These are phyloP conservation scores for Ceratonia siliqua DNA, from an alignment of 306 rosid genomes.

Conservation along the genomic window DNA sequence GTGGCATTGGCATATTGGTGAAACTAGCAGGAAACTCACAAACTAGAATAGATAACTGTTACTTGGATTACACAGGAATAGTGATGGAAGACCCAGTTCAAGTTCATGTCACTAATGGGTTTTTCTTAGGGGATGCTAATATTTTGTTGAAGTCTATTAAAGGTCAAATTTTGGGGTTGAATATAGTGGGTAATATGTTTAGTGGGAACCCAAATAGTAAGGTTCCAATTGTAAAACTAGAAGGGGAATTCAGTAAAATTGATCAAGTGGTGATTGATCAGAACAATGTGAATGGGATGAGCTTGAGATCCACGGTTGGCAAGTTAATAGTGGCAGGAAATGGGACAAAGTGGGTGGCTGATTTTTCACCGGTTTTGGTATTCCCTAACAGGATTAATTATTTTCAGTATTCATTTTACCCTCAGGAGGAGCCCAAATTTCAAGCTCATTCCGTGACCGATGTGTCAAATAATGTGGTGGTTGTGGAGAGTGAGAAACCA, in stretches of 20 bases:
- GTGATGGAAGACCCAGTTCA: slow-evolving; percentile 54
- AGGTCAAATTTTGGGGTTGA: slow-evolving; percentile 41
- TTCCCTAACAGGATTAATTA: slow-evolving; percentile 38
- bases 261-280: slow-evolving; percentile 48
- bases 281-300: slow-evolving; percentile 47
- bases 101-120: slow-evolving; percentile 54
- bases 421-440: slow-evolving; percentile 30
- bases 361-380: slow-evolving; percentile 34
- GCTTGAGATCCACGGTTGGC: slow-evolving; percentile 45
- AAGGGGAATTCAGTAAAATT: slow-evolving; percentile 35
- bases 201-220: slow-evolving; percentile 20
- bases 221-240: slow-evolving; percentile 37
- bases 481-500: slow-evolving; percentile 12
- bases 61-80: slow-evolving; percentile 46
- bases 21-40: slow-evolving; percentile 42
- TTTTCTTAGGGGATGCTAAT: slow-evolving; percentile 46
- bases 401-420: slow-evolving; percentile 41
- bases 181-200: slow-evolving; percentile 49
- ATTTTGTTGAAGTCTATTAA: slow-evolving; percentile 41
- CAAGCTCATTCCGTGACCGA: slow-evolving; percentile 43
- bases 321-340: slow-evolving; percentile 33
- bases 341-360: slow-evolving; percentile 45
- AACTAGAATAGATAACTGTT: slow-evolving; percentile 47
- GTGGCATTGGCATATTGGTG: slow-evolving; percentile 48
- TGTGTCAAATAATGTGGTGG: slow-evolving; percentile 43